A percentile compares a stretch with the other conserved stretches of the same genome.
Evolutionary conservation across 352 stramenopile genomes (phyloP).

Genomic region (Globisporangium uncinulatum): DNA sequence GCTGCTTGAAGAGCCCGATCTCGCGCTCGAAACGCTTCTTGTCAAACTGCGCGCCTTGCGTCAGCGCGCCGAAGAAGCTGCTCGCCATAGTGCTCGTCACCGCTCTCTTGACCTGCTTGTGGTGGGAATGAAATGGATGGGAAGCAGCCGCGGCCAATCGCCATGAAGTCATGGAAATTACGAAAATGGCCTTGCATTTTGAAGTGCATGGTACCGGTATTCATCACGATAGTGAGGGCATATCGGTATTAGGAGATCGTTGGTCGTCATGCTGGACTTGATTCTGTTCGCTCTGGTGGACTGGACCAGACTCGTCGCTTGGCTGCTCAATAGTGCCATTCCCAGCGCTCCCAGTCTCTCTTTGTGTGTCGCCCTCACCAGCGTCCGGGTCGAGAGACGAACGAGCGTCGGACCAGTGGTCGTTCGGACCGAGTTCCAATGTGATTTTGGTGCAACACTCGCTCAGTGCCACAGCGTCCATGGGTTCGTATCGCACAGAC

Average conservation of each 20-base stretch:
- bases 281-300: no score
- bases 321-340: background rate
- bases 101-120: background rate
- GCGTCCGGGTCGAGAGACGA: constrained; percentile 30
- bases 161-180: background rate
- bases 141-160: background rate
- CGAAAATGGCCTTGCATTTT: no score
- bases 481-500: constrained; percentile 32
- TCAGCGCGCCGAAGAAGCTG: constrained; percentile 67
- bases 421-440: constrained; percentile 31
- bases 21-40: constrained; percentile 47
- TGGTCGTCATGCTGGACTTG: no score
- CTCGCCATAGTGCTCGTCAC: constrained; percentile 36
- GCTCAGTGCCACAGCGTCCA: constrained; percentile 32
- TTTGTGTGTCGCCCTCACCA: background rate
- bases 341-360: no score
- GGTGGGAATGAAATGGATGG: background rate
- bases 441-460: constrained; percentile 46
- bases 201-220: no score
- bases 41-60: constrained; percentile 66
- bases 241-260: no score
- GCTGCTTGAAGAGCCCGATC: constrained; percentile 57
- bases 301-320: no score
- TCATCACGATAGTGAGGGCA: no score
- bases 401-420: constrained; percentile 47